Conservation (phyloP, 2,329 filamentous ascomycete species). For the Cordyceps javanica region DNA sequence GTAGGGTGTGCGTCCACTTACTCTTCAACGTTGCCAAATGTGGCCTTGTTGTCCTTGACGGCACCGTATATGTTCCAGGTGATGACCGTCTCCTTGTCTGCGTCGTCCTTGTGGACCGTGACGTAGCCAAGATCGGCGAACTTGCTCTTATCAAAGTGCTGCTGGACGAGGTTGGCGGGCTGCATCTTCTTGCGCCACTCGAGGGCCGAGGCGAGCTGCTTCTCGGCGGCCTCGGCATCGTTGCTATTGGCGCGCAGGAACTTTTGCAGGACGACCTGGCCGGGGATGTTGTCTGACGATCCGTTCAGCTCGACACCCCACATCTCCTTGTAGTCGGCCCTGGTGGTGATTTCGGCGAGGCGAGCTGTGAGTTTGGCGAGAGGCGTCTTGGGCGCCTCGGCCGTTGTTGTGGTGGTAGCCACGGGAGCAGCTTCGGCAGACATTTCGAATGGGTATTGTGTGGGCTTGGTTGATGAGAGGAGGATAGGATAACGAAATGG, state of each 20-base stretch:
- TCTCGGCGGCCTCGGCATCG: constrained; percentile 64
- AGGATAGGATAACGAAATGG: neutral
- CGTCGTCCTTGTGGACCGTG: constrained; percentile 57
- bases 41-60: constrained; percentile 75
- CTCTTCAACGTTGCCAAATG: constrained; percentile 78
- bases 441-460: constrained; percentile 18
- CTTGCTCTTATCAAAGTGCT: constrained; percentile 60
- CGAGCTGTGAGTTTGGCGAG: constrained; percentile 52
- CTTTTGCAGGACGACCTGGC: constrained; percentile 82
- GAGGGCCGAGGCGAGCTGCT: constrained; percentile 73
- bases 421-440: constrained; percentile 22
- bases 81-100: constrained; percentile 56
- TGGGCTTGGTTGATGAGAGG: neutral
- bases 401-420: neutral
- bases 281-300: constrained; percentile 55
- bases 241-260: constrained; percentile 86
- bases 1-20: constrained; percentile 38
- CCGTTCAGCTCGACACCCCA: constrained; percentile 70
- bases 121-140: constrained; percentile 78
- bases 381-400: constrained; percentile 23
- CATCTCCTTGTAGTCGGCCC: constrained; percentile 66
- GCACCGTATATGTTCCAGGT: constrained; percentile 93
- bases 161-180: constrained; percentile 58
- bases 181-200: constrained; percentile 76
- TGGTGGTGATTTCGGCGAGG: constrained; percentile 51